Evolutionary conservation across 371 early-diverging fungal species (phyloP).

Genomic region (Amoeboaphelidium protococcarum): DNA sequence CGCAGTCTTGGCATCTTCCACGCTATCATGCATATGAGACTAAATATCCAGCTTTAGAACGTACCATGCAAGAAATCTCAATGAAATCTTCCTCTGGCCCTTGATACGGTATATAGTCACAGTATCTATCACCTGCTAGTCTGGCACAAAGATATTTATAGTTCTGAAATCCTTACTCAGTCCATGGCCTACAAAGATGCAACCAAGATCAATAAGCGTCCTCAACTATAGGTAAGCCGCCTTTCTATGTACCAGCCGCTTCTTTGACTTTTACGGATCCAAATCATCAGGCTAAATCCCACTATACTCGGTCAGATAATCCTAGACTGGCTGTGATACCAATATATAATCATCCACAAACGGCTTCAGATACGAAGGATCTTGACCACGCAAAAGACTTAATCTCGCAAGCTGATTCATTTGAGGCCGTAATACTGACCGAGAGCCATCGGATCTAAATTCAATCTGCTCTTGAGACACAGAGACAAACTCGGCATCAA

Average conservation of each 20-base stretch:
- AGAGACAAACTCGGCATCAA: conserved; percentile 86
- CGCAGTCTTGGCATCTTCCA: conserved; percentile 71
- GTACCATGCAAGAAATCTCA: conserved; percentile 75
- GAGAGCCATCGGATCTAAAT: conserved; percentile 66
- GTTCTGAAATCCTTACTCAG: conserved; percentile 74
- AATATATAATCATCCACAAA: conserved; percentile 87
- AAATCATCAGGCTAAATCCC: conserved; percentile 69
- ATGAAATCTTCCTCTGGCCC: conserved; percentile 33
- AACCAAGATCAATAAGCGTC: conserved; percentile 54
- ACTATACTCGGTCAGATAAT: conserved; percentile 69
- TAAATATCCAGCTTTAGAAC: conserved; percentile 61
- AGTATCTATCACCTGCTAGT: conserved; percentile 64
- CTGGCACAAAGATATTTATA: conserved; percentile 64
- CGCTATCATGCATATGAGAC: conserved; percentile 58
- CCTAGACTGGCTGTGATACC: conserved; percentile 48
- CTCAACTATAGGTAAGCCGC: conserved; percentile 62
- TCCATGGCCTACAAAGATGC: conserved; percentile 78
- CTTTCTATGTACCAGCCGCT: conserved; percentile 59
- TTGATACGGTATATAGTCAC: conserved; percentile 62
- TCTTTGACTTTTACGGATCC: conserved; percentile 31
- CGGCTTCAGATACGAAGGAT: conserved; percentile 30
- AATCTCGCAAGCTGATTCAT: conserved; percentile 59
- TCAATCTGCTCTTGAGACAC: conserved; percentile 64
- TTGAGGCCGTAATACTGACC: conserved; percentile 46
- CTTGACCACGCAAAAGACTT: conserved; percentile 52